Base-by-base conservation (phyloP, 2,329 filamentous ascomycete species). In the Cadophora sp. region DNA sequence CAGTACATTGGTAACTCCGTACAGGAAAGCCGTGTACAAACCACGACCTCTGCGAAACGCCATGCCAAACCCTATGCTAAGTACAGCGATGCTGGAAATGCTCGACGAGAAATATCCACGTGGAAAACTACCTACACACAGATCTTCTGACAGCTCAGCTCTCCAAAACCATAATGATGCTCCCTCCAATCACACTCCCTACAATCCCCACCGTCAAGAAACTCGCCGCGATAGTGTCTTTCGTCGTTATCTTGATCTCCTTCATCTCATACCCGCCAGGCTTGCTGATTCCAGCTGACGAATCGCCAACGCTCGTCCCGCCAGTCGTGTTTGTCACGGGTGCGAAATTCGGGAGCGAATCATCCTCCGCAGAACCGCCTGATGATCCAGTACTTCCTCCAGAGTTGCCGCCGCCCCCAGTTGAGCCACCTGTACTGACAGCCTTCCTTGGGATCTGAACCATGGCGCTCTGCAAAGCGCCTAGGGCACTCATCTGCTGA, bases 401-500 rank as follows among this genome's bases (percentile, higher is more conserved):
- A 22, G 55, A 37, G 19, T 79, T 70, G 1, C 79, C 83, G 62
- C 80, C 78, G 1, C 79, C 83, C 62, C 80, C 78, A 70, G 85
- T 87, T 6, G 82, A 90, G 29, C 89, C 90, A 67, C 90, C 90
- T 1, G 79, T 86, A 9, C 80, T 75, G n/a, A 64, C 63, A n/a
- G 37, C 58, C 43, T 66, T 43, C 22, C 71, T 65, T 12, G 70
- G 75, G 61, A 90, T 84, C n/a, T 85, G 85, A 78, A 85, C 78
- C 77, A 89, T 82, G 69, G 86, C 87, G 34, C 84, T 83, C 48
- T 92, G 83, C 9, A 91, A 84, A 11, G 90, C 83, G 72, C 91
- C 88, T 77, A 92, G 80, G 2, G 87, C 89, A 1, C 87, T 84
- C 90, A 92, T 92, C 78, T 92, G 89, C 77, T 92, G 89, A 5